A percentile compares a stretch with the other conserved stretches of the same genome.
Conservation (phyloP, 1,284 basidiomycete species). For the Apiotrichum veenhuisii region DNA sequence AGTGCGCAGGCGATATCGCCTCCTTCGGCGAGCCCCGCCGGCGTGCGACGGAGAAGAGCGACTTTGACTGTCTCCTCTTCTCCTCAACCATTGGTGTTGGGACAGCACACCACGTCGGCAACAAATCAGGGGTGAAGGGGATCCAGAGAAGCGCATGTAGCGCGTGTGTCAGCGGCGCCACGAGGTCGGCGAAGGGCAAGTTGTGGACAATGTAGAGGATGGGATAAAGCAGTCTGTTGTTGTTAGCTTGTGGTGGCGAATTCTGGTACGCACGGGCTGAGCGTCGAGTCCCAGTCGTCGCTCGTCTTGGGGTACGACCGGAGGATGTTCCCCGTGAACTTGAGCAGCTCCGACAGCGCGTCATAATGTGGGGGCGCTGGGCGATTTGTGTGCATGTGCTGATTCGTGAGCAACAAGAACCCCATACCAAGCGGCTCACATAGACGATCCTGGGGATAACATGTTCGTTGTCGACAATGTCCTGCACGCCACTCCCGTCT, state of each 20-base stretch:
- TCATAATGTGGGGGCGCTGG: constrained; percentile 24
- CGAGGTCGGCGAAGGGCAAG: constrained; percentile 29
- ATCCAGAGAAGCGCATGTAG: constrained; percentile 42
- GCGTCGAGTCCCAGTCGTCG: constrained; percentile 31
- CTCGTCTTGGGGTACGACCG: constrained; percentile 32
- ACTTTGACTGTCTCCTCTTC: background rate
- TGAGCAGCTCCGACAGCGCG: constrained; percentile 43
- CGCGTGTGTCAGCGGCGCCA: constrained; percentile 35
- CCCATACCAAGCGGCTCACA: constrained; percentile 22
- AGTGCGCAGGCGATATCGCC: background rate
- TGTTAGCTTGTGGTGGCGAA: background rate
- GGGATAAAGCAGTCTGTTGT: constrained; percentile 26
- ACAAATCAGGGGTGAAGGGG: constrained; percentile 28
- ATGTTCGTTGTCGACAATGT: constrained; percentile 37
- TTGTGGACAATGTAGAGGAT: constrained; percentile 30
- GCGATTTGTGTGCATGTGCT: constrained; percentile 22
- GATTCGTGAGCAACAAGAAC: background rate
- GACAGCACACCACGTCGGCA: constrained; percentile 32
- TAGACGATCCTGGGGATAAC: constrained; percentile 31
- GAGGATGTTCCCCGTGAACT: constrained; percentile 42
- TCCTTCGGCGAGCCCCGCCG: background rate
- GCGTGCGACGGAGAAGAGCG: background rate
- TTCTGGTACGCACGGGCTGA: constrained; percentile 28
- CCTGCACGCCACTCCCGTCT: constrained; percentile 28
- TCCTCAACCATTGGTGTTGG: background rate